Evolutionary conservation across 192 early-diverging fungal species (phyloP).

Genomic region (Globomyces pollinis-pini): DNA sequence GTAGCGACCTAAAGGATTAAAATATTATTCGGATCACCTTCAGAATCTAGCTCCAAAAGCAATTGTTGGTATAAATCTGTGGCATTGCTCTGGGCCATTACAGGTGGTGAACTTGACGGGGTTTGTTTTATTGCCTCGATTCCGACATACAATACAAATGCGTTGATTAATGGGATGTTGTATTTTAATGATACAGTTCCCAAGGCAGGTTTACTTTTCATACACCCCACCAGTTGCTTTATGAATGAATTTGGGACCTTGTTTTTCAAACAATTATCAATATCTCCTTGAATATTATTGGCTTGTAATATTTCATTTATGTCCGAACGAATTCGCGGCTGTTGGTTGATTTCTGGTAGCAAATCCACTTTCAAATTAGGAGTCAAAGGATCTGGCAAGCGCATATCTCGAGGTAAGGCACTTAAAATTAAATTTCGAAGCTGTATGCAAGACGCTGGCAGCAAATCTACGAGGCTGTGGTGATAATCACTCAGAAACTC

Average conservation of each 20-base stretch:
- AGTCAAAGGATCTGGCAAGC: conserved; percentile 93
- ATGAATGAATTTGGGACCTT: conserved; percentile 55
- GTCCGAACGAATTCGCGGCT: conserved; percentile 82
- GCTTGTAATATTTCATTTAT: conserved; percentile 56
- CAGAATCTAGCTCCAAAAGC: conserved; percentile 64
- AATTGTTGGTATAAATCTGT: conserved; percentile 81
- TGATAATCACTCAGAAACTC: conserved; percentile 94
- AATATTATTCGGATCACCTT: conserved; percentile 41
- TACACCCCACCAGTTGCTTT: conserved; percentile 41
- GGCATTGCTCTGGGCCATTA: conserved; percentile 55
- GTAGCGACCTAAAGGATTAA: conserved; percentile 85
- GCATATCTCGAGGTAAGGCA: conserved; percentile 91
- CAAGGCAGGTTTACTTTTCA: conserved; percentile 12
- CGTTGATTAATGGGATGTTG: conserved; percentile 73
- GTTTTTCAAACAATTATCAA: conserved; percentile 66
- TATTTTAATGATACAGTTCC: conserved; percentile 52
- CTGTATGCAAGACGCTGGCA: conserved; percentile 87
- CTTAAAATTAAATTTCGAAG: conserved; percentile 94
- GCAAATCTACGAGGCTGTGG: conserved; percentile 84
- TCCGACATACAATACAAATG: conserved; percentile 82
- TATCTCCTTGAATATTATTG: conserved; percentile 57
- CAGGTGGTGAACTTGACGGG: conserved; percentile 29
- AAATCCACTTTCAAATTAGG: conserved; percentile 89
- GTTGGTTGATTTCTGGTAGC: conserved; percentile 79
- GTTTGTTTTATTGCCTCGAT: conserved; percentile 61